phyloP scores from a whole-genome alignment of 139 green algal species.

The Picochlorum sp. region DNA sequence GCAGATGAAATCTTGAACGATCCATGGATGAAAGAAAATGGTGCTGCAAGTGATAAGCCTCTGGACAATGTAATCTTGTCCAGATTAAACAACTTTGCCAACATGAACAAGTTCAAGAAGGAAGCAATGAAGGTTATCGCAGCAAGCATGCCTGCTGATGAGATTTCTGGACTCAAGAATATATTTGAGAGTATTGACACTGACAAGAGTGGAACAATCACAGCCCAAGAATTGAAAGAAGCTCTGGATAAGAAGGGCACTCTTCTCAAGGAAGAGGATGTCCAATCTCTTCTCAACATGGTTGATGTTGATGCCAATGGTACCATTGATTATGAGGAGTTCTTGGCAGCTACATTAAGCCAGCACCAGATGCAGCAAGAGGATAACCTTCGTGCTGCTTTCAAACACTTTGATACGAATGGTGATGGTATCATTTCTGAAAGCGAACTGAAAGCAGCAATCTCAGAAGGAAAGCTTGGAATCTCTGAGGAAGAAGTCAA shows the following conservation, averaged over 20 bases:
- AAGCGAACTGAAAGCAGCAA: constrained; percentile 51
- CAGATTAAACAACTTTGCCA: constrained; percentile 80
- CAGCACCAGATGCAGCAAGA: constrained; percentile 67
- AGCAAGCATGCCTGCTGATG: constrained; percentile 66
- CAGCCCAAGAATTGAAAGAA: constrained; percentile 74
- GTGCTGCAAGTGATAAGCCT: constrained; percentile 58
- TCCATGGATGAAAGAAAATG: constrained; percentile 83
- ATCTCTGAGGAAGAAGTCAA: constrained; percentile 26
- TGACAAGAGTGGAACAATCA: constrained; percentile 87
- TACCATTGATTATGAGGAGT: constrained; percentile 90
- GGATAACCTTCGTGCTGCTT: constrained; percentile 69
- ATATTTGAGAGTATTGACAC: constrained; percentile 88
- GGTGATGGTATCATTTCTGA: constrained; percentile 53
- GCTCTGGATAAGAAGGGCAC: constrained; percentile 59
- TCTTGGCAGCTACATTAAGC: constrained; percentile 78
- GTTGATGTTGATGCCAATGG: constrained; percentile 77
- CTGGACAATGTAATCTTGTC: constrained; percentile 74
- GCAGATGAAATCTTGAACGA: constrained; percentile 78
- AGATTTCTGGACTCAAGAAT: constrained; percentile 81
- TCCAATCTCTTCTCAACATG: constrained; percentile 62
- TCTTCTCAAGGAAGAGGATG: constrained; percentile 54
- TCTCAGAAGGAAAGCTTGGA: constrained; percentile 21
- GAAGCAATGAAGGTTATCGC: constrained; percentile 89
- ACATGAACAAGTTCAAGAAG: constrained; percentile 94
- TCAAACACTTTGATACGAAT: constrained; percentile 72